These are phyloP conservation scores for Zanthoxylum bungeanum DNA, from an alignment of 345 rosid genomes.

Conservation along the genomic window DNA sequence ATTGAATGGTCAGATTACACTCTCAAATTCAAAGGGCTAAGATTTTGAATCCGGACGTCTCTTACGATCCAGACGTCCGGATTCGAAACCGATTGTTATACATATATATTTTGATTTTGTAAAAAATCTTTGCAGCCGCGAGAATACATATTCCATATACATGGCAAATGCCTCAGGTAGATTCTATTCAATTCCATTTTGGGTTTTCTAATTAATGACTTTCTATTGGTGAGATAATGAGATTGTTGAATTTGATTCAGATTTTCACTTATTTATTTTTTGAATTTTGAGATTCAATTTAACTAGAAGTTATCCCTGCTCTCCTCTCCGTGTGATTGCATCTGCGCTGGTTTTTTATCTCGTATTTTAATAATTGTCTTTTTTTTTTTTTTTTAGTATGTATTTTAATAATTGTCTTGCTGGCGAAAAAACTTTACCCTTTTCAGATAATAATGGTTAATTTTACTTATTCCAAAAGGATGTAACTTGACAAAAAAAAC, in stretches of 20 bases:
- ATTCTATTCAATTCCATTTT: not conserved
- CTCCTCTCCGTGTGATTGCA: not conserved
- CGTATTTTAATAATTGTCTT: not conserved
- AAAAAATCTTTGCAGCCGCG: constrained; percentile 70
- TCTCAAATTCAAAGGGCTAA: no score
- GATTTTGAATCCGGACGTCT: no score
- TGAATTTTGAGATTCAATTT: not conserved
- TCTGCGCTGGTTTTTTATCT: not conserved
- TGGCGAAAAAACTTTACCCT: not conserved
- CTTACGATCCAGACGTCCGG: no score
- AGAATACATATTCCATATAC: constrained; percentile 64
- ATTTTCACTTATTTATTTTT: not conserved
- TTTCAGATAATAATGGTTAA: not conserved
- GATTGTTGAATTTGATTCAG: not conserved
- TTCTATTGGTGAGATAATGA: not conserved
- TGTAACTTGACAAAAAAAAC: no score
- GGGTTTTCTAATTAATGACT: not conserved
- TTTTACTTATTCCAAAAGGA: no score
- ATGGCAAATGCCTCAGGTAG: constrained; percentile 91
- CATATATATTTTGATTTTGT: constrained; percentile 8
- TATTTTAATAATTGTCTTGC: not conserved
- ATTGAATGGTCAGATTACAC: no score
- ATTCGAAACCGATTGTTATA: no score
- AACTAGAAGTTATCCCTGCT: not conserved
- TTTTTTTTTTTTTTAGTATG: not conserved